A percentile compares a stretch with the other conserved stretches of the same genome.
phyloP scores from a whole-genome alignment of 2,329 filamentous ascomycete genomes.

The Coniochaeta sp. region DNA sequence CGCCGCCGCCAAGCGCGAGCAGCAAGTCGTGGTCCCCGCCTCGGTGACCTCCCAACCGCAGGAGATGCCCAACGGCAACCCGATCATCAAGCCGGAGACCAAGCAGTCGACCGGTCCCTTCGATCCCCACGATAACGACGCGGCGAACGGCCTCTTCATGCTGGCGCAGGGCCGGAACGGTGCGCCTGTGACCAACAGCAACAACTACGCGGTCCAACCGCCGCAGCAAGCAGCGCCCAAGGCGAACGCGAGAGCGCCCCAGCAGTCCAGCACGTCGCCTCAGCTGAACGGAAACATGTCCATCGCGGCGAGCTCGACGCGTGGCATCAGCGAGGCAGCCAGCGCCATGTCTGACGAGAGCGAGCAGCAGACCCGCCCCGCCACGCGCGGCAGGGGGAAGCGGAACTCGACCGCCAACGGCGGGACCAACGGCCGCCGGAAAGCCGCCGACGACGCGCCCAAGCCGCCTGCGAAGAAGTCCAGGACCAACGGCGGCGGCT shows the following conservation, averaged over 20 bases:
- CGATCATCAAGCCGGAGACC: slow-evolving; percentile 35
- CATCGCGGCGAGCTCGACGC: slow-evolving; percentile 34
- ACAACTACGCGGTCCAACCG: slow-evolving; percentile 35
- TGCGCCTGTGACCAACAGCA: slow-evolving; percentile 35
- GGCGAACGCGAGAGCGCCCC: slow-evolving; percentile 13
- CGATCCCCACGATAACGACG: slow-evolving; percentile 88
- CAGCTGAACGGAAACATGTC: slow-evolving; percentile 40
- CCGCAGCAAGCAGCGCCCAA: slow-evolving; percentile 24
- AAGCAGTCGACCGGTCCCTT: slow-evolving; percentile 58
- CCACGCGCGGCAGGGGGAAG: slow-evolving; percentile 61
- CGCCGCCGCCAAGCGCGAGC: slow-evolving; percentile 56
- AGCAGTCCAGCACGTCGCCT: slow-evolving; percentile 36
- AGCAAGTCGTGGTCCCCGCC: slow-evolving; percentile 23
- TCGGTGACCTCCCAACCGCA: slow-evolving; percentile 44
- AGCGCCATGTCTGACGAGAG: slow-evolving; percentile 68
- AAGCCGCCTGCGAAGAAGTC: slow-evolving; percentile 64
- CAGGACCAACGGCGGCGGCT: slow-evolving; percentile 42
- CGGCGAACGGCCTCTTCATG: slow-evolving; percentile 89
- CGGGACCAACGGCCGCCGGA: slow-evolving; percentile 59
- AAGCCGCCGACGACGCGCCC: slow-evolving; percentile 58
- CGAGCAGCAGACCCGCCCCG: slow-evolving; percentile 54
- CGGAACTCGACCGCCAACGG: slow-evolving; percentile 39
- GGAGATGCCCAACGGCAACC: slow-evolving; percentile 34
- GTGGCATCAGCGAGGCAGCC: slow-evolving; percentile 58
- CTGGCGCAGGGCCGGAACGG: slow-evolving; percentile 65